A percentile compares a stretch with the other conserved stretches of the same genome.
Conservation (phyloP, 352 stramenopile species). For the Phytophthora vignae region DNA sequence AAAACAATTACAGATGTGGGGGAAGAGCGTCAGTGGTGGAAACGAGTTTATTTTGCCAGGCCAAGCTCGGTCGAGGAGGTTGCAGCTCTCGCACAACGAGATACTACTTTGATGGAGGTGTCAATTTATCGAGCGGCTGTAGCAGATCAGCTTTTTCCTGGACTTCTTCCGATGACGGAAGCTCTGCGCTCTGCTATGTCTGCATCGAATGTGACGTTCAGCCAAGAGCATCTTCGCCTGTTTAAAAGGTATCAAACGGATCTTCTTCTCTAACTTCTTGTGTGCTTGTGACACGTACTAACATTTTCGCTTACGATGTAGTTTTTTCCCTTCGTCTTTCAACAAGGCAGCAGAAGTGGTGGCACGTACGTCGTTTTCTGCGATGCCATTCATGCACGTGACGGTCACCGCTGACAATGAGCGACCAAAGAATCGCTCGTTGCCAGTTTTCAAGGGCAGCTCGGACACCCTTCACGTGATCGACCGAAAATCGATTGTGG, state of each 20-base stretch:
- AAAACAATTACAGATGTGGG: constrained; percentile 44
- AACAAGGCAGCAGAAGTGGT: not conserved
- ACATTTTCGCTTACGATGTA: constrained; percentile 17
- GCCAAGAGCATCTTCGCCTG: constrained; percentile 45
- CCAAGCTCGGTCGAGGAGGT: constrained; percentile 44
- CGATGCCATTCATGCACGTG: constrained; percentile 38
- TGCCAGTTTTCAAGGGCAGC: constrained; percentile 38
- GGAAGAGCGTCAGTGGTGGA: constrained; percentile 61
- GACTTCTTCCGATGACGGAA: constrained; percentile 29
- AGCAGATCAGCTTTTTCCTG: constrained; percentile 49
- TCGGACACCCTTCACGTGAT: constrained; percentile 42
- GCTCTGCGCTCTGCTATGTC: constrained; percentile 37
- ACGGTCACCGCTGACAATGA: constrained; percentile 9
- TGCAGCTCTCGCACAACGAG: constrained; percentile 27
- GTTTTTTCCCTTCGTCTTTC: constrained; percentile 38
- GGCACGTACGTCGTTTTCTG: constrained; percentile 20
- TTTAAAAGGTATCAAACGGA: constrained; percentile 49
- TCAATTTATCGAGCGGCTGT: constrained; percentile 59
- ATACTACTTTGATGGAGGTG: constrained; percentile 42
- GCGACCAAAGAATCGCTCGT: not conserved
- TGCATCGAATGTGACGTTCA: constrained; percentile 22
- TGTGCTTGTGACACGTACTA: constrained; percentile 11
- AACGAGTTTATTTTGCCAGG: constrained; percentile 61
- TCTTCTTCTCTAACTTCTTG: not conserved
- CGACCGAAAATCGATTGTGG: constrained; percentile 47